Conservation (phyloP, 2,329 filamentous ascomycete species). For the Bipolaris oryzae region DNA sequence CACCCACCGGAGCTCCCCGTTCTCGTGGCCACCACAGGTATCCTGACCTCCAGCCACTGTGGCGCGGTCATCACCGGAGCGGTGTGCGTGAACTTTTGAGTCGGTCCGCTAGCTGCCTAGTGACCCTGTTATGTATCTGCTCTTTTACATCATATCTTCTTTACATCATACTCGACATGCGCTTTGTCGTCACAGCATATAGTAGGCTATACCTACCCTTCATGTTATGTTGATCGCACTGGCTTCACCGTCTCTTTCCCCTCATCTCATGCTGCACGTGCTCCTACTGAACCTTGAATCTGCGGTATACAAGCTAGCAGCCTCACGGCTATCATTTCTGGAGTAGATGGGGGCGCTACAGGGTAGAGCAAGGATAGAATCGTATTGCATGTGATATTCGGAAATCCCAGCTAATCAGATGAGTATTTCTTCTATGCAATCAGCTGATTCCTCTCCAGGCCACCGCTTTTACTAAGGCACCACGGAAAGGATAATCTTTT, state of each 20-base stretch:
- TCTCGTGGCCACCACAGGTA: neutral
- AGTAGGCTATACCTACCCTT: neutral
- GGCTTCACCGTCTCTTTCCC: neutral
- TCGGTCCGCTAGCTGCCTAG: constrained; percentile 4
- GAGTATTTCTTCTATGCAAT: neutral
- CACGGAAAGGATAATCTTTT: too few relatives aligned
- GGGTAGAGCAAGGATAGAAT: neutral
- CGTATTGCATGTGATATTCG: neutral
- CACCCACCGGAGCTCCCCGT: neutral
- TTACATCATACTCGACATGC: constrained; percentile 1
- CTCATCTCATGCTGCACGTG: neutral
- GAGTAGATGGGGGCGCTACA: neutral
- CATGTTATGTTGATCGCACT: neutral
- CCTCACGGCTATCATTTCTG: neutral
- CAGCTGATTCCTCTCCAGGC: neutral
- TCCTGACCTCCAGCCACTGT: neutral
- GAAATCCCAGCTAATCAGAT: neutral
- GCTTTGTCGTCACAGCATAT: neutral
- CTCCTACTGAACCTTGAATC: neutral
- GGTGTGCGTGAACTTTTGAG: constrained; percentile 5
- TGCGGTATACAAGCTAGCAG: neutral
- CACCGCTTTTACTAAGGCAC: neutral
- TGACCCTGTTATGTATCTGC: neutral
- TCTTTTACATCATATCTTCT: constrained; percentile 5
- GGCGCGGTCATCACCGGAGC: constrained; percentile 8